A percentile compares a stretch with the other conserved stretches of the same genome.
Conservation (phyloP, 1,139 yeast species). For the Kodamaea derodonti region DNA sequence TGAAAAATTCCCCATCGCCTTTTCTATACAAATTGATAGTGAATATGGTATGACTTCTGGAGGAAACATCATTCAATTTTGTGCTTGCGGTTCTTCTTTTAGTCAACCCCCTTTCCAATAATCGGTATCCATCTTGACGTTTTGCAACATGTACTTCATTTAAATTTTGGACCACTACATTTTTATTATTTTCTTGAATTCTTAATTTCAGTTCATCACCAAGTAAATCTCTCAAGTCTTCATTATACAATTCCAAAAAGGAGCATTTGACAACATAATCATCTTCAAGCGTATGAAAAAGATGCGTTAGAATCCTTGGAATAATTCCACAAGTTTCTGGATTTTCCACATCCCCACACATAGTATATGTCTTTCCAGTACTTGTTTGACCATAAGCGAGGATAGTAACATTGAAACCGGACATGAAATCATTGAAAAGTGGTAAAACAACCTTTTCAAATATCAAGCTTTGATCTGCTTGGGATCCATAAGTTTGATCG, state of each 20-base stretch:
- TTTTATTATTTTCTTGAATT: constrained; percentile 41
- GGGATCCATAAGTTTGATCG: constrained; percentile 72
- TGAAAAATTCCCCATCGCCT: constrained; percentile 24
- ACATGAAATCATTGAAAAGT: constrained; percentile 57
- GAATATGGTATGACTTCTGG: constrained; percentile 72
- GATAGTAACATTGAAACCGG: constrained; percentile 74
- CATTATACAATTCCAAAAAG: constrained; percentile 71
- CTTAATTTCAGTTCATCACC: constrained; percentile 43
- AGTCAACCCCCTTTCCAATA: constrained; percentile 52
- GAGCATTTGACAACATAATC: constrained; percentile 68
- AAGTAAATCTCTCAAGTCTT: constrained; percentile 62
- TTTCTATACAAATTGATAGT: constrained; percentile 56
- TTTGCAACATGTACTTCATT: constrained; percentile 52
- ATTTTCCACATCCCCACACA: constrained; percentile 57
- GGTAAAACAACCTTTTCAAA: constrained; percentile 65
- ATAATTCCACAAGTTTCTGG: constrained; percentile 49
- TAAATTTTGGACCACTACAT: constrained; percentile 48
- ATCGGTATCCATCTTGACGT: constrained; percentile 51
- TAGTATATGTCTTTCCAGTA: constrained; percentile 83
- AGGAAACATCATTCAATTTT: constrained; percentile 63
- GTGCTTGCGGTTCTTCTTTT: constrained; percentile 66
- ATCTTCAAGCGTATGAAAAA: constrained; percentile 42
- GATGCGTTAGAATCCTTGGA: constrained; percentile 57
- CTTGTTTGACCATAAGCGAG: constrained; percentile 92
- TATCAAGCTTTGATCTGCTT: constrained; percentile 56